Evolutionary conservation across 2,329 filamentous ascomycete genomes (phyloP), one percentile per base, ranked within the genome.

Genomic region (Fusarium vanettenii): DNA sequence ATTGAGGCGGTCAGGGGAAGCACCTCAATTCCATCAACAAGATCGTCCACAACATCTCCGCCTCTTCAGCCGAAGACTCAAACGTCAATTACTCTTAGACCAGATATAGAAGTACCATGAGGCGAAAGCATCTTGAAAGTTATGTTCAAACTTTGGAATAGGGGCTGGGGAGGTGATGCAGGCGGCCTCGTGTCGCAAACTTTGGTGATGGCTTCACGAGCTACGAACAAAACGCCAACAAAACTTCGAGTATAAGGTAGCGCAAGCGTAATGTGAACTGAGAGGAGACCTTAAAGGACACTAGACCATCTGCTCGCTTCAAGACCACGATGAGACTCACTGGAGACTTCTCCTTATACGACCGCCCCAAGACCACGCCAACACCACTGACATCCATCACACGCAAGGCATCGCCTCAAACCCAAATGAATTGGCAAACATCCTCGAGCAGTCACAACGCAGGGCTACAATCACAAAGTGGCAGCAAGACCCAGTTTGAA

Each of bases 401-500:
- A 8, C 37, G 37, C 18, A 9, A 18, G 35, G 6, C 1, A n/a
- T 41, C 9, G 37, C 18, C 37, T 5, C 22, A 48, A 6, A 31
- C 29, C n/a, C 50, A n/a, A 31, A 29, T 11, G 13, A 2, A 31
- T 22, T 14, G 20, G 13, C 20, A 45, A 20, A 16, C 20, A 5
- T 8, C 7, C 13, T 4, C 13, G 13, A 25, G 20, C 11, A 31
- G 5, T 29, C 6, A 18, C 14, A 29, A 50, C 11, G 39, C 63
- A 70, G 20, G 20, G 41, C 25, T 7, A 11, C 6, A 29, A 45
- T 48, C 39, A 6, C 25, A 8, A 33, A 37, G 33, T 37, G 33
- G 33, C 6, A 14, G 3, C 33, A 37, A 37, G 35, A 37, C 16
- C 35, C 18, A 5, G 22, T 64, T 60, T 75, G 41, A 60, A 66